Evolutionary conservation across 1,284 basidiomycete species (phyloP).

Genomic region (Microbotryomycetes sp.): DNA sequence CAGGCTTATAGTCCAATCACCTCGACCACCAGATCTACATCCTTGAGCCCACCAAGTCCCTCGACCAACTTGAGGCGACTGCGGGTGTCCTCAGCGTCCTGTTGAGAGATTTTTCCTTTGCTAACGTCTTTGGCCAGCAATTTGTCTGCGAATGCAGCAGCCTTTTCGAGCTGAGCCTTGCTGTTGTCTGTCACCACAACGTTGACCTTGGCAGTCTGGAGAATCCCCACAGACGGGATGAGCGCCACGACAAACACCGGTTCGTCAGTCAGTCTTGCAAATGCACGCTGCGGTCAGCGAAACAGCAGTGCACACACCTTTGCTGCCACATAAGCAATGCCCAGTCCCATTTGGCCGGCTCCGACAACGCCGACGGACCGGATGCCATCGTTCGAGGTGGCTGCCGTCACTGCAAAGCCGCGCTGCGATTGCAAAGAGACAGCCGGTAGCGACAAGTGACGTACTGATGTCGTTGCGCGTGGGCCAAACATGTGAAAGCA

Average conservation of each 20-base stretch:
- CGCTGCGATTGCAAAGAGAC: background rate
- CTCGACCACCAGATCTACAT: conserved; percentile 86
- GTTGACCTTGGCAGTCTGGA: conserved; percentile 57
- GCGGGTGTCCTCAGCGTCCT: conserved; percentile 65
- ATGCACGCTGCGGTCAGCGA: too few relatives aligned
- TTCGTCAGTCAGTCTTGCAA: too few relatives aligned
- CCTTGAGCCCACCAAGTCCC: conserved; percentile 52
- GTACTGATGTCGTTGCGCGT: background rate
- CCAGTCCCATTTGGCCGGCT: conserved; percentile 76
- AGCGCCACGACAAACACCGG: too few relatives aligned
- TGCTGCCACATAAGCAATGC: conserved; percentile 78
- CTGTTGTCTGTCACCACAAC: conserved; percentile 68
- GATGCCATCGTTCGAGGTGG: conserved; percentile 7
- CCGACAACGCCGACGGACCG: conserved; percentile 41
- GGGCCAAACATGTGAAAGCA: background rate
- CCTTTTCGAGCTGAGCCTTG: conserved; percentile 59
- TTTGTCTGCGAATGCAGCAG: conserved; percentile 58
- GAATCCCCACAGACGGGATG: too few relatives aligned
- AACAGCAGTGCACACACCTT: conserved; percentile 45
- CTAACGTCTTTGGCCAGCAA: conserved; percentile 80
- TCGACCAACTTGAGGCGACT: conserved; percentile 59
- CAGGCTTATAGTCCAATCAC: conserved; percentile 47
- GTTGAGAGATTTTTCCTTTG: conserved; percentile 67
- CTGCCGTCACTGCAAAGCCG: background rate
- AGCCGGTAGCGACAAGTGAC: background rate